Base-by-base conservation (phyloP, 495 filamentous ascomycete species). In the Annulohypoxylon bovei region DNA sequence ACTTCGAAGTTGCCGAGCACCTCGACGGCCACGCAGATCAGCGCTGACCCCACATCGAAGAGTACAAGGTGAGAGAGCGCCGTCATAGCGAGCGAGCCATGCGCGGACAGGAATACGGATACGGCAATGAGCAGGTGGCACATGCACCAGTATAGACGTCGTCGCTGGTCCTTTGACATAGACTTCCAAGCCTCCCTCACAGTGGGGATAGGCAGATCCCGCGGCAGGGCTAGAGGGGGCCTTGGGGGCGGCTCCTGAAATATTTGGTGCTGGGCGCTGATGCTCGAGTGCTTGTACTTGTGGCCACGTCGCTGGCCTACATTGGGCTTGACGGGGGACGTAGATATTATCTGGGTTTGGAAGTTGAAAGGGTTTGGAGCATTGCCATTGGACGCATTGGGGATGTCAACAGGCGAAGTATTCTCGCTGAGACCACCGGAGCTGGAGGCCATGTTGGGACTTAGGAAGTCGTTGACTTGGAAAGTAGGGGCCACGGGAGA, bases 271-370 rank as follows among this genome's bases (percentile, higher is more conserved):
- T 86, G 84, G 8, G 85, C 80, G 20, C 93, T 97, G 54, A 99
- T 93, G 74, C 92, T 95, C 76, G 92, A 95, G 83, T 98, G 95
- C 70, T 97, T 97, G 86, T 98, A 99, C 76, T 95, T 94, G 83
- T 99, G 95, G 28, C 95, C 95, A 58, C 94, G 91, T 61, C 95
- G 89, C 78, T 97, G 93, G 68, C 95, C 95, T 72, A 98, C 88
- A 66, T 88, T 90, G 46, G 94, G 92, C 81, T 95, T 97, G 52
- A 92, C 89, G 6, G 93, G 91, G 7, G 87, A 83, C 40, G 92
- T 90, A 8, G 91, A 88, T 74, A 94, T 90, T 20, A 91, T 83
- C 71, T 92, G 90, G 12, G 95, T 91, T 80, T 95, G 87, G 81
- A 98, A 99, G 81, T 97, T 98, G 87, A 99, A 99, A 3, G 94